Conservation (phyloP, 1,284 basidiomycete species). For the Coniophora puteana region DNA sequence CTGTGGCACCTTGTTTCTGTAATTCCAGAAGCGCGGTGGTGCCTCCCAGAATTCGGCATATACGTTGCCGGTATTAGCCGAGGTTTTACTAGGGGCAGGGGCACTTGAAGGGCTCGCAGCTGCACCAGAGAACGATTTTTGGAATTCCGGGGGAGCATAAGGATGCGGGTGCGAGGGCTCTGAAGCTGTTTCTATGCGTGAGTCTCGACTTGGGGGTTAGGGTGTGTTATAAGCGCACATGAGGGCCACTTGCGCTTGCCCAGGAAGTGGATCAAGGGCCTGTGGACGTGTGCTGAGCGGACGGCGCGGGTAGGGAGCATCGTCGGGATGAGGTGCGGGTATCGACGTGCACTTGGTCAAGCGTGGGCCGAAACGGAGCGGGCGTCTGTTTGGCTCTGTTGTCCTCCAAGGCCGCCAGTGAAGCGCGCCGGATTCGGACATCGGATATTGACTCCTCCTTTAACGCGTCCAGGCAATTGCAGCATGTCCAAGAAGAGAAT, state of each 20-base stretch:
- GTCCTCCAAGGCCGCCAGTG: too few relatives aligned
- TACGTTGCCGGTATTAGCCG: conserved; percentile 25
- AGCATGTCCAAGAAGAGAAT: conserved; percentile 54
- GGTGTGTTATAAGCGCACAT: conserved; percentile 34
- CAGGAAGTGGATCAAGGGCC: conserved; percentile 77
- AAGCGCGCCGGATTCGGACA: too few relatives aligned
- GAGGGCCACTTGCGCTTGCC: conserved; percentile 66
- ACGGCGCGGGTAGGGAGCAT: conserved; percentile 50
- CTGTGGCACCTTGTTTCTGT: conserved; percentile 48
- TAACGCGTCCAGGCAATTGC: background rate
- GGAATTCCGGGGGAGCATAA: conserved; percentile 67
- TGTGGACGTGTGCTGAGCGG: conserved; percentile 41
- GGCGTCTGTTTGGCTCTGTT: too few relatives aligned
- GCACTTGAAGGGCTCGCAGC: conserved; percentile 47
- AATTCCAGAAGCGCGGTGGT: conserved; percentile 66
- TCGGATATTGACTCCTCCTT: background rate
- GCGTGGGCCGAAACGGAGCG: too few relatives aligned
- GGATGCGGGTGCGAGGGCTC: conserved; percentile 71
- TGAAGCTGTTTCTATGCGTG: conserved; percentile 38
- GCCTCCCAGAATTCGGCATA: conserved; percentile 79
- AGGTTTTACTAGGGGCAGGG: conserved; percentile 17
- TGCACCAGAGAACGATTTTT: conserved; percentile 59
- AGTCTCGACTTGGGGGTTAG: conserved; percentile 6
- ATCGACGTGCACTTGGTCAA: too few relatives aligned
- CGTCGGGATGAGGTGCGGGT: too few relatives aligned